A percentile compares a stretch with the other conserved stretches of the same genome.
Conservation (phyloP, 768 basidiomycete species). For the Boletus edulis region DNA sequence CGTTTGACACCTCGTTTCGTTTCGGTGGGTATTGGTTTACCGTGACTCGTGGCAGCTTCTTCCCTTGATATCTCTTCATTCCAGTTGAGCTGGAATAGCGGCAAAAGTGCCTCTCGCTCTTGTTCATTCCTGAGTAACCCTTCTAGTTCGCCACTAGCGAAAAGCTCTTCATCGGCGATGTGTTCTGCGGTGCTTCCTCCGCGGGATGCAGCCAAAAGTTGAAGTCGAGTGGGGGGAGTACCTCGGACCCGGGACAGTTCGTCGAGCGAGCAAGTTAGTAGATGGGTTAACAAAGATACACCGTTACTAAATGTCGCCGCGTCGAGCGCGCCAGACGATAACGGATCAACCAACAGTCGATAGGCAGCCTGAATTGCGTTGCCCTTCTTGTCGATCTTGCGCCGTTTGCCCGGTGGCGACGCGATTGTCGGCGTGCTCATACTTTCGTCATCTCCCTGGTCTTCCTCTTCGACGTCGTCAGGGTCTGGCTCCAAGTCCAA, state of each 20-base stretch:
- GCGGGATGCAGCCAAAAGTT: conserved; percentile 55
- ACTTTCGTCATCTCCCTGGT: conserved; percentile 22
- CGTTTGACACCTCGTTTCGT: conserved; percentile 36
- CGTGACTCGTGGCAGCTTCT: conserved; percentile 6
- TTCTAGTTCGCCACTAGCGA: conserved; percentile 67
- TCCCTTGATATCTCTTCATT: conserved; percentile 28
- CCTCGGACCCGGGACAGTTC: conserved; percentile 26
- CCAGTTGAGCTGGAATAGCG: conserved; percentile 38
- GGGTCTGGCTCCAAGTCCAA: conserved; percentile 39
- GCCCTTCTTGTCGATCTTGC: conserved; percentile 24
- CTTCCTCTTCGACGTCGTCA: conserved; percentile 32
- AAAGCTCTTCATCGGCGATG: conserved; percentile 70
- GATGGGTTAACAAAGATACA: conserved; percentile 46
- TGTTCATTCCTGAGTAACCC: conserved; percentile 50
- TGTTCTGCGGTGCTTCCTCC: conserved; percentile 50
- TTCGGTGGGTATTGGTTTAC: conserved; percentile 9
- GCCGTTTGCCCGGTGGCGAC: conserved; percentile 28
- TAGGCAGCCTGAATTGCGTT: conserved; percentile 44
- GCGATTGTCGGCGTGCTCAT: conserved; percentile 7
- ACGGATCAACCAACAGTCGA: conserved; percentile 58
- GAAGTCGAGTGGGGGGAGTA: conserved; percentile 58
- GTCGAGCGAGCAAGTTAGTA: conserved; percentile 46
- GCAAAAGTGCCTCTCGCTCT: conserved; percentile 46
- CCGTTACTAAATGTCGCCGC: conserved; percentile 10
- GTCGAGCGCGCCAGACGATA: conserved; percentile 32